A percentile compares a stretch with the other conserved stretches of the same genome.
phyloP scores from a whole-genome alignment of 2,329 filamentous ascomycete species.

The Claviceps monticola region DNA sequence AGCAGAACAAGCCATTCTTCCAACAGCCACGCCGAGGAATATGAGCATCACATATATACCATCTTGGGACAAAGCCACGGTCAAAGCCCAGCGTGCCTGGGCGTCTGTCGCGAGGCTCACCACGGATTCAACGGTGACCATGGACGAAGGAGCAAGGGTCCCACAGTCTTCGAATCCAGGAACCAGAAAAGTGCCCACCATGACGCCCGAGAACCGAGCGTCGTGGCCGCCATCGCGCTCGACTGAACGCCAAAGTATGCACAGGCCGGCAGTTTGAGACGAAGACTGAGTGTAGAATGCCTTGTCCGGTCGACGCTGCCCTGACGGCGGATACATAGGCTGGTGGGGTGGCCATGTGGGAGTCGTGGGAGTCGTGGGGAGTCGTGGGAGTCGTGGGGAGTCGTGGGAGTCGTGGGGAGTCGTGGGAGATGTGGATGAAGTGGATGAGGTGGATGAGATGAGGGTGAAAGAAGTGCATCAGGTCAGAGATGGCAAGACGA shows the following conservation, averaged over 20 bases:
- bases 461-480: too few species aligned
- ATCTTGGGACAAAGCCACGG: background rate
- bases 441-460: too few species aligned
- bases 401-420: background rate
- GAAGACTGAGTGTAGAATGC: slow-evolving; percentile 5
- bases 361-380: background rate
- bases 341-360: slow-evolving; percentile 1
- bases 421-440: too few species aligned
- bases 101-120: background rate
- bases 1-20: background rate
- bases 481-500: too few species aligned
- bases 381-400: background rate
- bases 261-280: slow-evolving; percentile 10
- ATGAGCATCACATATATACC: background rate
- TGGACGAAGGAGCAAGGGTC: background rate
- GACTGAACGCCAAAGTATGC: slow-evolving; percentile 4
- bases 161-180: slow-evolving; percentile 1
- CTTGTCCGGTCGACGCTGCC: background rate
- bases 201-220: slow-evolving; percentile 4
- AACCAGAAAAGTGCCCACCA: background rate
- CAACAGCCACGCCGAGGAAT: background rate
- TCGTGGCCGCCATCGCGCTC: background rate
- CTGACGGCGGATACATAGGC: background rate
- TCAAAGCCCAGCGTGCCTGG: background rate
- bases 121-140: background rate